These are phyloP conservation scores for Debaryomyces castellii DNA, from an alignment of 805 yeast species.

Conservation along the genomic window DNA sequence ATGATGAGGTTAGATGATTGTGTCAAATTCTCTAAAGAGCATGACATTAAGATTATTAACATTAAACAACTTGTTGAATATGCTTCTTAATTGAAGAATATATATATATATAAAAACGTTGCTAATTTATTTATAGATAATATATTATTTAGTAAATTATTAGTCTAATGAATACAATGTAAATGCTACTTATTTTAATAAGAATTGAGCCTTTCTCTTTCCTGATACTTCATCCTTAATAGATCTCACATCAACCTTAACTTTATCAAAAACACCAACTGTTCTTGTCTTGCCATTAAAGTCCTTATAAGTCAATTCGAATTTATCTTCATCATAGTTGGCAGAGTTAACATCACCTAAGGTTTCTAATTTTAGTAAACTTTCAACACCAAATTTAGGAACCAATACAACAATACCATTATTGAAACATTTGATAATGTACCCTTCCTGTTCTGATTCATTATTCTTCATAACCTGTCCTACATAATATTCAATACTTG, in stretches of 20 bases:
- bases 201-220: slow-evolving; percentile 84
- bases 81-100: slow-evolving; percentile 10
- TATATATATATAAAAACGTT: not conserved
- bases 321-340: slow-evolving; percentile 74
- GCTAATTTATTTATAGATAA: slow-evolving; percentile 1
- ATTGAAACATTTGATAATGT: slow-evolving; percentile 85
- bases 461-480: slow-evolving; percentile 94
- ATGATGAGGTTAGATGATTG: slow-evolving; percentile 96
- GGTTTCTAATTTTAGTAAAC: slow-evolving; percentile 79
- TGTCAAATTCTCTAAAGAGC: slow-evolving; percentile 59
- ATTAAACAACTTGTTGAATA: slow-evolving; percentile 71
- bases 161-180: not conserved
- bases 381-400: slow-evolving; percentile 95
- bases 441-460: slow-evolving; percentile 81
- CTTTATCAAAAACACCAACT: slow-evolving; percentile 79
- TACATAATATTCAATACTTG: slow-evolving; percentile 94
- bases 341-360: slow-evolving; percentile 65
- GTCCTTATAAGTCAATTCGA: slow-evolving; percentile 60
- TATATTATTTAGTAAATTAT: not conserved
- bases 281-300: slow-evolving; percentile 44
- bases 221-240: slow-evolving; percentile 85
- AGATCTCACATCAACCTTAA: slow-evolving; percentile 78
- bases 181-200: slow-evolving; percentile 40
- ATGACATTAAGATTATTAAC: slow-evolving; percentile 68
- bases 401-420: slow-evolving; percentile 94